phyloP scores from a whole-genome alignment of 1,139 yeast species.

The Debaryomycetaceae sp. region DNA sequence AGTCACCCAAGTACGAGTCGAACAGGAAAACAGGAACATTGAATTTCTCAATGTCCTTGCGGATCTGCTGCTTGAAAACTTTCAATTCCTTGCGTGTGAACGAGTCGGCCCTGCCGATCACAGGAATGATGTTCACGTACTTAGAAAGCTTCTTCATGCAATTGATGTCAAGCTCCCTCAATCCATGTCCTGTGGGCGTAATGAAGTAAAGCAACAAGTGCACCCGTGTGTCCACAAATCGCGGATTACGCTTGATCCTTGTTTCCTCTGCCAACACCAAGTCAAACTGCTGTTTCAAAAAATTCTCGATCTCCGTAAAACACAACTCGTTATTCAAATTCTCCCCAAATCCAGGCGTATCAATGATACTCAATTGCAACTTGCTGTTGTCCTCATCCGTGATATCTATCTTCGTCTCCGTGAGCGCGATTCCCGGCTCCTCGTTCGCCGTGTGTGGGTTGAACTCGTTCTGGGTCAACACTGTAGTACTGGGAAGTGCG shows the following conservation, averaged over 20 bases:
- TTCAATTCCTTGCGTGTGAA: constrained; percentile 73
- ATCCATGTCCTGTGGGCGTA: constrained; percentile 76
- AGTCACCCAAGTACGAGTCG: constrained; percentile 42
- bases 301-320: constrained; percentile 68
- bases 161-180: constrained; percentile 70
- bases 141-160: constrained; percentile 75
- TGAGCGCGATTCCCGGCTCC: constrained; percentile 61
- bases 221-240: constrained; percentile 74
- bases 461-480: constrained; percentile 41
- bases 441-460: constrained; percentile 44
- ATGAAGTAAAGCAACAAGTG: constrained; percentile 70
- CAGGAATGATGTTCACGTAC: constrained; percentile 85
- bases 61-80: constrained; percentile 50
- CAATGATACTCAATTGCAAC: constrained; percentile 59
- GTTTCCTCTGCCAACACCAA: constrained; percentile 90
- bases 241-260: constrained; percentile 81
- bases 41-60: constrained; percentile 71
- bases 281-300: constrained; percentile 86
- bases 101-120: constrained; percentile 83
- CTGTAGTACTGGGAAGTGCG: constrained; percentile 45
- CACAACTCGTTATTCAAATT: constrained; percentile 63
- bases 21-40: constrained; percentile 84
- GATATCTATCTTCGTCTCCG: constrained; percentile 67
- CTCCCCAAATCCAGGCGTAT: constrained; percentile 80
- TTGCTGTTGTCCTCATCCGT: constrained; percentile 76